Evolutionary conservation across 306 rosid genomes (phyloP), one percentile per base, ranked within the genome.

Genomic region (Senna tora): DNA sequence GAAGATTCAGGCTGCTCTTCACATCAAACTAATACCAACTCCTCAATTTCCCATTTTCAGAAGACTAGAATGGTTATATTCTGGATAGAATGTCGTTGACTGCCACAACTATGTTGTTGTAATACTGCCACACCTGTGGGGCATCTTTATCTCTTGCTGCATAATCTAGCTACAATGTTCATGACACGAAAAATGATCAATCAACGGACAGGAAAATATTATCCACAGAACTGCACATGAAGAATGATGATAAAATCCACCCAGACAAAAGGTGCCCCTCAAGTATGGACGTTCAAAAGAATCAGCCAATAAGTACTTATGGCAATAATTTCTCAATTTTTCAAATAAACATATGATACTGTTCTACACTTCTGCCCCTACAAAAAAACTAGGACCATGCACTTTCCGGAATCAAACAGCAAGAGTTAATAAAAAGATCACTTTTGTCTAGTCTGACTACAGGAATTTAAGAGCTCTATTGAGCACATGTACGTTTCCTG

Each of bases 61-160:
- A 70, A 66, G 21, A 17, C 9, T 12, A 50, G 19, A 42, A 43
- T 49, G 46, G 38, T 64, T 62, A 83, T 77, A 88, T 63, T 79
- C 77, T 85, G 7, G 93, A 88, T 42, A 93, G 77, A 78, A 93
- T 72, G 17, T 88, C 86, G 66, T 72, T 69, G 41, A 90, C 75
- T 28, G 85, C 87, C 19, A 51, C 52, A 67, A 71, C 87, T 47
- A 93, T 93, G 78, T 85, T 85, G 61, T 78, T 71, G 21, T 88
- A 88, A 72, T 84, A 84, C 82, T 76, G 78, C 84, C 87, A 75
- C 39, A 90, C 82, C 74, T 73, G 84, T 2, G 75, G 71, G 61
- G 67, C 84, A 80, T 90, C 96, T 86, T 75, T 65, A 46, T 84
- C 90, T 79, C 96, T 90, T 56, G 93, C 98, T 68, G 96, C 96